phyloP scores from a whole-genome alignment of 768 basidiomycete genomes.

The Mycena kentingensis region DNA sequence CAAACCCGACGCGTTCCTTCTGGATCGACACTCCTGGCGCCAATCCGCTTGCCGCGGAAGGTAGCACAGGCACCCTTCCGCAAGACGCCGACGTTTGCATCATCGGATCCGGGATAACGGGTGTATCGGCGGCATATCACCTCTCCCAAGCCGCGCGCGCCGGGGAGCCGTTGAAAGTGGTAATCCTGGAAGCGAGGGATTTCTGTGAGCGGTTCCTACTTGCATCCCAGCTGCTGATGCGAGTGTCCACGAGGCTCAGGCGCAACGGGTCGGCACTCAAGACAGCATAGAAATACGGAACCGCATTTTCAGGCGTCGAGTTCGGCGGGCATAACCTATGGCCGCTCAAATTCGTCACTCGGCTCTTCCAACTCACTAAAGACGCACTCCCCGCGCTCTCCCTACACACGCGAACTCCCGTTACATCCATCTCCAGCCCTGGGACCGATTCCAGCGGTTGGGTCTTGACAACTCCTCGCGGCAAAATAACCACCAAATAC shows the following conservation, averaged over 20 bases:
- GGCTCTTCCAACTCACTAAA: slow-evolving; percentile 52
- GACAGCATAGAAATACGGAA: slow-evolving; percentile 45
- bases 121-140: slow-evolving; percentile 75
- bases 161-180: slow-evolving; percentile 49
- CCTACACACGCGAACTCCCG: slow-evolving; percentile 77
- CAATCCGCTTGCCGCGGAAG: slow-evolving; percentile 67
- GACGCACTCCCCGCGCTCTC: slow-evolving; percentile 38
- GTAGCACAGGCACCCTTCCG: slow-evolving; percentile 60
- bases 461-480: slow-evolving; percentile 69
- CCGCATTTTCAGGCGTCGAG: slow-evolving; percentile 53
- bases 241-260: slow-evolving; percentile 56
- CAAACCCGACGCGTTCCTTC: slow-evolving; percentile 70
- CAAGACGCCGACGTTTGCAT: slow-evolving; percentile 70
- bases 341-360: slow-evolving; percentile 80
- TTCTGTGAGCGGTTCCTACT: slow-evolving; percentile 60
- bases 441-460: slow-evolving; percentile 42
- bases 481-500: slow-evolving; percentile 56
- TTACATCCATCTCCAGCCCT: slow-evolving; percentile 45
- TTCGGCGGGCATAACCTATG: slow-evolving; percentile 67
- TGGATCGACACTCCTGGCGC: slow-evolving; percentile 65
- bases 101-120: slow-evolving; percentile 80
- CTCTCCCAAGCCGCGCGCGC: no score
- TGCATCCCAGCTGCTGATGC: slow-evolving; percentile 1
- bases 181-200: slow-evolving; percentile 82
- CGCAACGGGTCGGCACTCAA: slow-evolving; percentile 68